Percentiles rank a stretch among this genome's conserved stretches.
Conservation (phyloP, 352 stramenopile genomes). For the Phytophthora pseudosyringae region DNA sequence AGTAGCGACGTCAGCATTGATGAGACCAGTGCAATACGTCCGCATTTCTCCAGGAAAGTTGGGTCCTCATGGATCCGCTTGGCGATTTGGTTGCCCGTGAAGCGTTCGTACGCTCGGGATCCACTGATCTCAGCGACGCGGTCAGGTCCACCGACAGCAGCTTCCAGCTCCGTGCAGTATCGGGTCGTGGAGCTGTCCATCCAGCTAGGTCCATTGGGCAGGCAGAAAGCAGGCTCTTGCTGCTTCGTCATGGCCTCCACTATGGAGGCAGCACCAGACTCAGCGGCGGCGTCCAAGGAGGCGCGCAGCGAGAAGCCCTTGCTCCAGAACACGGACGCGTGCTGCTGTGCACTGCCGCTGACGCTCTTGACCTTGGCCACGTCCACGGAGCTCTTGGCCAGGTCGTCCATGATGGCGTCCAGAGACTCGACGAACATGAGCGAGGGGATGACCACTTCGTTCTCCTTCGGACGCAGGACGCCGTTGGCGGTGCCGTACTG, state of each 20-base stretch:
- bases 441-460: conserved; percentile 70
- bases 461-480: conserved; percentile 55
- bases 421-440: conserved; percentile 85
- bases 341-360: conserved; percentile 84
- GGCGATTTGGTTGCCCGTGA: conserved; percentile 84
- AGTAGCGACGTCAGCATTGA: conserved; percentile 83
- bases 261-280: conserved; percentile 19
- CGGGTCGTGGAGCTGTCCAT: conserved; percentile 82
- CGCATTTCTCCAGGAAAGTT: conserved; percentile 50
- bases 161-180: conserved; percentile 67
- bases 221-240: conserved; percentile 50
- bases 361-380: conserved; percentile 61
- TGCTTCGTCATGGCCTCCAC: conserved; percentile 33
- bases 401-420: conserved; percentile 64
- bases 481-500: conserved; percentile 73
- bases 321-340: conserved; percentile 83
- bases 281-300: conserved; percentile 39
- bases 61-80: conserved; percentile 59
- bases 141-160: conserved; percentile 57
- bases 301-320: conserved; percentile 49
- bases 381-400: conserved; percentile 39
- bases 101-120: conserved; percentile 82
- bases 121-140: conserved; percentile 74
- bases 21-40: conserved; percentile 63
- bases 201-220: conserved; percentile 80